A percentile compares a stretch with the other conserved stretches of the same genome.
Evolutionary conservation across 805 yeast species (phyloP).

Genomic region (Blastobotrys americana): DNA sequence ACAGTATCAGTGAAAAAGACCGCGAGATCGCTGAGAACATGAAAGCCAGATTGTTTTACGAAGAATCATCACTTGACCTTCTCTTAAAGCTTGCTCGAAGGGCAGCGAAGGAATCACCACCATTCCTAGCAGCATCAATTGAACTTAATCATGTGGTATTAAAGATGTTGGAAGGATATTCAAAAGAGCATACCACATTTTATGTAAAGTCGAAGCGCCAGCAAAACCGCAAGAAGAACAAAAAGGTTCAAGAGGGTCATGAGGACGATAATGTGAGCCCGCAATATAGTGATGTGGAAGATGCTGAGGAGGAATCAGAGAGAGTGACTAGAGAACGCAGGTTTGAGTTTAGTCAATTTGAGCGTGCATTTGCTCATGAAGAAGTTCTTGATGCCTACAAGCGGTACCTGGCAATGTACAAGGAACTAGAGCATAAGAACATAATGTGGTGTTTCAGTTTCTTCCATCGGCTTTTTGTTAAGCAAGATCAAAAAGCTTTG

Average conservation of each 20-base stretch:
- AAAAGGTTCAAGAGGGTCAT: slow-evolving; percentile 7
- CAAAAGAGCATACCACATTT: slow-evolving; percentile 47
- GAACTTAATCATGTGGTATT: slow-evolving; percentile 59
- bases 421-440: slow-evolving; percentile 53
- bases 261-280: slow-evolving; percentile 15
- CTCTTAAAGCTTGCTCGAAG: slow-evolving; percentile 54
- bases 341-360: slow-evolving; percentile 40
- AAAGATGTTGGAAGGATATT: slow-evolving; percentile 58
- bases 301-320: slow-evolving; percentile 26
- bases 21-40: slow-evolving; percentile 51
- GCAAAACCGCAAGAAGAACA: slow-evolving; percentile 23
- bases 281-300: too few species aligned
- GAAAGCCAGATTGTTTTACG: slow-evolving; percentile 62
- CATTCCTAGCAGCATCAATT: slow-evolving; percentile 51
- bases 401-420: slow-evolving; percentile 50
- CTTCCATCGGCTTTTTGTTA: slow-evolving; percentile 63
- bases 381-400: slow-evolving; percentile 60
- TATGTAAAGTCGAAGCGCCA: slow-evolving; percentile 42
- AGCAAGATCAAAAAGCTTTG: slow-evolving; percentile 49
- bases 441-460: slow-evolving; percentile 60
- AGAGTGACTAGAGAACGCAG: slow-evolving; percentile 39
- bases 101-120: slow-evolving; percentile 57
- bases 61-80: slow-evolving; percentile 49
- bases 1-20: slow-evolving; percentile 38
- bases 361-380: slow-evolving; percentile 46